Conservation (phyloP, 805 yeast species). For the Myxozyma melibiosi region DNA sequence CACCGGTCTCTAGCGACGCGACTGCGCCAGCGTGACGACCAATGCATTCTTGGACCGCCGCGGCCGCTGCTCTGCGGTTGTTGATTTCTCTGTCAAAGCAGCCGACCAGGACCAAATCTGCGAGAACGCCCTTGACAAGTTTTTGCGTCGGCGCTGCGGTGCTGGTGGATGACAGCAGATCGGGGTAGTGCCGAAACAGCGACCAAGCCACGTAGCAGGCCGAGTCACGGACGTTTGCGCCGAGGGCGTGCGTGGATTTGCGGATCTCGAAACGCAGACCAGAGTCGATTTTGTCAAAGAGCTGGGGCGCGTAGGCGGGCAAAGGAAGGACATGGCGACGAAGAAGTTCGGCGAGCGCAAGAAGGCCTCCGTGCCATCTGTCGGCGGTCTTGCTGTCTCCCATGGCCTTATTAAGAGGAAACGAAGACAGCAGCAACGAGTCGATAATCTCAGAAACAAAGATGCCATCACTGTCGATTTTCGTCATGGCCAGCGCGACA, state of each 20-base stretch:
- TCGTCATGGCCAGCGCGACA: constrained; percentile 10
- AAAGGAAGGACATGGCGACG: constrained; percentile 34
- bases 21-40: constrained; percentile 58
- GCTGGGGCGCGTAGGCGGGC: constrained; percentile 10
- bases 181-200: constrained; percentile 49
- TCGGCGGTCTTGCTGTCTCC: constrained; percentile 46
- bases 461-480: constrained; percentile 2
- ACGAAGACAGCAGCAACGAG: constrained; percentile 6
- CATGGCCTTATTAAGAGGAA: constrained; percentile 6
- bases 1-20: constrained; percentile 39
- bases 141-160: constrained; percentile 29
- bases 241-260: constrained; percentile 54
- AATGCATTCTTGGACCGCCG: constrained; percentile 81
- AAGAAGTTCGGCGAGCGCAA: constrained; percentile 57
- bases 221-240: constrained; percentile 77
- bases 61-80: constrained; percentile 78
- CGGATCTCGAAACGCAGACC: constrained; percentile 60
- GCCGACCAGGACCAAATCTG: constrained; percentile 53
- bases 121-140: constrained; percentile 33
- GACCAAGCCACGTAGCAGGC: constrained; percentile 88
- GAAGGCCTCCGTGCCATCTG: constrained; percentile 59
- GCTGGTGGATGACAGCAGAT: neutral
- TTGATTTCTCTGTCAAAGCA: constrained; percentile 74
- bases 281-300: constrained; percentile 23
- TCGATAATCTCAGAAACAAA: constrained; percentile 19